Evolutionary conservation across 257 asterid species (phyloP), one percentile per base, ranked within the genome.

Genomic region (Coffea canephora): DNA sequence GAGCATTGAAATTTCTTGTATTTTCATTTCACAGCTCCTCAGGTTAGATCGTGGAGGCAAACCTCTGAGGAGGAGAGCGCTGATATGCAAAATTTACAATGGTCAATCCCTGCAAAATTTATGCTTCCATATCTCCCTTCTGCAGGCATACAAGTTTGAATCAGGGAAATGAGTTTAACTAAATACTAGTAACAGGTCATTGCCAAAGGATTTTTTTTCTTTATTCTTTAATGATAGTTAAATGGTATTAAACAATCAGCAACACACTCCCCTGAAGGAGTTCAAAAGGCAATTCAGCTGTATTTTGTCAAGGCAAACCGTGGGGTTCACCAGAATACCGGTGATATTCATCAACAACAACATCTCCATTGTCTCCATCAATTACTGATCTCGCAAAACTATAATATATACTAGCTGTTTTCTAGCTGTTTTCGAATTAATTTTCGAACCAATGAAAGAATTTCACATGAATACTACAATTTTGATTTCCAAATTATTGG

Each of bases 71-170:
- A 88, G 84, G 70, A 91, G 97, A 66, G 90, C 82, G 78, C 89
- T 89, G 67, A 92, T 90, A 65, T 88, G 88, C 83, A 31, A 31
- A 31, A 31, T 76, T 85, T 74, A 27, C 49, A 76, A 59, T 75
- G 43, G 55, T 76, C 77, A 31, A 81, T 75, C 18, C 80, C 84
- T 68, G 80, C 84, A 31, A 19, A 78, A 69, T 89, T 92, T 46
- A 92, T 74, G 74, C 77, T 79, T 80, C 95, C 93, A 80, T 80
- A 88, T 80, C 78, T 82, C 10, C 97, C 97, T 78, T 79, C 97
- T 92, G 89, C 46, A 52, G 57, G 34, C 27, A 76, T 15, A 5
- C 3, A 62, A 27, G 23, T 34, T 72, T 27, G 16, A 54, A 25
- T 43, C 46, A 55, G 75, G 21, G 57, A 11, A 50, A 68, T 45